A percentile compares a stretch with the other conserved stretches of the same genome.
phyloP scores from a whole-genome alignment of 176 grass and related monocot genomes.

The Carex littledalei region DNA sequence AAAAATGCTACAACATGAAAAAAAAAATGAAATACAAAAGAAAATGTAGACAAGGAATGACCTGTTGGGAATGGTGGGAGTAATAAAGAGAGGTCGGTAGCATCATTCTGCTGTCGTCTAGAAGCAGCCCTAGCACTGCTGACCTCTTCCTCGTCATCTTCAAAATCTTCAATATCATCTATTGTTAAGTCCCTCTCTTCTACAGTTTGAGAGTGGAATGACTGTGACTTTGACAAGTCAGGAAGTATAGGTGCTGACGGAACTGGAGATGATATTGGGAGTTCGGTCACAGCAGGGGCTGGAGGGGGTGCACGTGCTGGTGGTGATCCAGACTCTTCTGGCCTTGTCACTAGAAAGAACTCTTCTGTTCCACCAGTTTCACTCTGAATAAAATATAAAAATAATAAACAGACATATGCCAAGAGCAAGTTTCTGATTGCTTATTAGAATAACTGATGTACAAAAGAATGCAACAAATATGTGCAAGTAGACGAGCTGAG shows the following conservation, averaged over 20 bases:
- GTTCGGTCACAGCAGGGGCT: conserved; percentile 47
- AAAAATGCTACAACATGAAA: background rate
- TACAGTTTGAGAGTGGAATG: conserved; percentile 45
- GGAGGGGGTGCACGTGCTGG: conserved; percentile 66
- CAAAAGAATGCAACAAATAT: background rate
- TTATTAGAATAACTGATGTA: background rate
- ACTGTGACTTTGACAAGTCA: conserved; percentile 54
- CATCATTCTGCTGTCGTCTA: conserved; percentile 60
- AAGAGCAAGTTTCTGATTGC: background rate
- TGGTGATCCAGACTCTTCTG: conserved; percentile 75
- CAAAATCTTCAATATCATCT: conserved; percentile 98
- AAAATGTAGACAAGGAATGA: conserved; percentile 17
- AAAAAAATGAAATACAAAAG: background rate
- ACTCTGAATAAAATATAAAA: conserved; percentile 44
- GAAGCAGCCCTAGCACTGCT: conserved; percentile 54
- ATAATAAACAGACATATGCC: conserved; percentile 20
- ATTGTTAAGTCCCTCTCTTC: conserved; percentile 74
- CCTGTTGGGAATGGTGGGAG: conserved; percentile 72
- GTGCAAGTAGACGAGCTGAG: background rate
- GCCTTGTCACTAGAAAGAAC: conserved; percentile 87
- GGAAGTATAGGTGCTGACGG: conserved; percentile 37
- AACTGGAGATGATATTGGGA: conserved; percentile 42
- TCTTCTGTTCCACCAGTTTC: conserved; percentile 63
- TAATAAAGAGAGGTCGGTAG: conserved; percentile 48
- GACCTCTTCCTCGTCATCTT: conserved; percentile 77